These are phyloP conservation scores for Papilionanthe hybrid DNA, from an alignment of 116 monocot species.

Conservation along the genomic window DNA sequence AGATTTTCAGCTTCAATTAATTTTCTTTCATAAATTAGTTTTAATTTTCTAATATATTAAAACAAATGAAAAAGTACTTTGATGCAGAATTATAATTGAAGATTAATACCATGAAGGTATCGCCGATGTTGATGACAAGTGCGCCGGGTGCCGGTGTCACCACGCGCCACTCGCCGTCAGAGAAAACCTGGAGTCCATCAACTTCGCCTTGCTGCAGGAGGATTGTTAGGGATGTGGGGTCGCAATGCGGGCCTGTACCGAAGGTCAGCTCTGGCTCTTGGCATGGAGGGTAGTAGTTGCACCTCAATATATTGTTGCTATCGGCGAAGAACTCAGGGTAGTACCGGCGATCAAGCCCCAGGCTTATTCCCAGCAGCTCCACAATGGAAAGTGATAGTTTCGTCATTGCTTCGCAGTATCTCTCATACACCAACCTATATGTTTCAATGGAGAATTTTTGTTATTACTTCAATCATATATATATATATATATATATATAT, in stretches of 20 bases:
- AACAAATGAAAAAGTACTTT: too few relatives aligned
- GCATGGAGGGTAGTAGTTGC: slow-evolving; percentile 82
- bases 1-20: too few relatives aligned
- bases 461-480: not conserved
- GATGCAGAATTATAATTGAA: too few relatives aligned
- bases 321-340: slow-evolving; percentile 51
- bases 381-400: slow-evolving; percentile 32
- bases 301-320: slow-evolving; percentile 59
- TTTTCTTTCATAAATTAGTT: too few relatives aligned
- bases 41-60: too few relatives aligned
- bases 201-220: slow-evolving; percentile 71
- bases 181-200: slow-evolving; percentile 65
- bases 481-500: too few relatives aligned
- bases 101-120: slow-evolving; percentile 66
- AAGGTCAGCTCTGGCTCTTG: slow-evolving; percentile 61
- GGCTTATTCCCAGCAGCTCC: slow-evolving; percentile 59
- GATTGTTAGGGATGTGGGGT: slow-evolving; percentile 65
- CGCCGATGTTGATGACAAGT: slow-evolving; percentile 79
- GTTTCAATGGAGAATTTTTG: not conserved
- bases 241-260: slow-evolving; percentile 79
- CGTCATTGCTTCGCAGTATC: slow-evolving; percentile 54
- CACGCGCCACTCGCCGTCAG: slow-evolving; percentile 34
- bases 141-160: slow-evolving; percentile 40
- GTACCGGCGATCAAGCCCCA: slow-evolving; percentile 25
- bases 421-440: slow-evolving; percentile 53